A percentile compares a stretch with the other conserved stretches of the same genome.
These are phyloP conservation scores for Aurantiochytrium sp. DNA, from an alignment of 108 stramenopile species.

Conservation along the genomic window DNA sequence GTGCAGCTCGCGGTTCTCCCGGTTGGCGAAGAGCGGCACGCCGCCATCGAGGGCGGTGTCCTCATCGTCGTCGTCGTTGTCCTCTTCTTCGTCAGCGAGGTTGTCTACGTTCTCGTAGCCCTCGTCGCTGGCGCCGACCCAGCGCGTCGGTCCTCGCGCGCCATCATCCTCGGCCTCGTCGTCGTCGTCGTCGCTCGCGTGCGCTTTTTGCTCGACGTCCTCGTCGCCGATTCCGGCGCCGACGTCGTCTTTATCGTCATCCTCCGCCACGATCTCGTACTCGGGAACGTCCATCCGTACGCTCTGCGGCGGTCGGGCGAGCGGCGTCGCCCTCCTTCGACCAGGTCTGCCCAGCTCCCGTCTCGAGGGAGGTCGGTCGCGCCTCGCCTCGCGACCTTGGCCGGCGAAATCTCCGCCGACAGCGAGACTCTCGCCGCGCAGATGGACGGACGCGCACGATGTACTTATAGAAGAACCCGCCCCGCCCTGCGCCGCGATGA, in stretches of 20 bases:
- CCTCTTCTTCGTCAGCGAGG: background rate
- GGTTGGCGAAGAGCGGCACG: conserved; percentile 49
- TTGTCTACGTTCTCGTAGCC: background rate
- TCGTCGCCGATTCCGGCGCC: background rate
- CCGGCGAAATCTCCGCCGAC: no score
- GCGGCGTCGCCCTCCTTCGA: no score
- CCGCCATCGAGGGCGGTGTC: conserved; percentile 42
- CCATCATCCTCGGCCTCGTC: background rate
- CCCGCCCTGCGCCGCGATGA: no score
- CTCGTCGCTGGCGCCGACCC: background rate
- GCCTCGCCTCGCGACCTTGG: no score
- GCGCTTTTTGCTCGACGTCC: background rate
- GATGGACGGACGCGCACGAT: no score
- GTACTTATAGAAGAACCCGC: no score
- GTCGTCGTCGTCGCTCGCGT: no score
- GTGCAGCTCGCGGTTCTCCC: conserved; percentile 48
- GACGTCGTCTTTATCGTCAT: background rate
- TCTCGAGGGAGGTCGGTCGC: no score
- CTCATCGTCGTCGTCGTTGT: conserved; percentile 38
- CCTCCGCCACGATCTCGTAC: background rate
- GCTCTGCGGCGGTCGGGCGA: no score
- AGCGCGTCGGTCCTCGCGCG: background rate
- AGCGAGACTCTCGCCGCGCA: no score
- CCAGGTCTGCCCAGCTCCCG: no score
- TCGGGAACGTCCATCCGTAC: background rate